phyloP scores from a whole-genome alignment of 441 rosid genomes.

The Cnidoscolus chayamansa region DNA sequence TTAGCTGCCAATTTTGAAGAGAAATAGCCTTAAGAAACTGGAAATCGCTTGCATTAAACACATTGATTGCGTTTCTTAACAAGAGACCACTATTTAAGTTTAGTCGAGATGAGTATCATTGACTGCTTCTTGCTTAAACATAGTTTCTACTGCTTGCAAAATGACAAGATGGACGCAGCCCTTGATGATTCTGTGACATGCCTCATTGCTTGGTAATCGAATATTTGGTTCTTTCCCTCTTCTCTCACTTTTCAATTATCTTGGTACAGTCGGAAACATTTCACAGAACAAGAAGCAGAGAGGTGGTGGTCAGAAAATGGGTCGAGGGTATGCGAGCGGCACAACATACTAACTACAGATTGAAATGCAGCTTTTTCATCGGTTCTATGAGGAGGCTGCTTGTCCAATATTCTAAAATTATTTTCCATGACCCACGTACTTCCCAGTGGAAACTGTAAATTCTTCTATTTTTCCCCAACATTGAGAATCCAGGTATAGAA shows the following conservation, averaged over 20 bases:
- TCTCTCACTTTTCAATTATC: conserved; percentile 14
- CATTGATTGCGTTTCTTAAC: neutral
- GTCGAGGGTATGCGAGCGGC: conserved; percentile 50
- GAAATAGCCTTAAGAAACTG: too few species aligned
- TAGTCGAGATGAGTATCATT: too few species aligned
- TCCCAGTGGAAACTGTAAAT: conserved; percentile 36
- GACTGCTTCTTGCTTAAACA: too few species aligned
- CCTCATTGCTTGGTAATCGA: neutral
- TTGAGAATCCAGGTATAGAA: conserved; percentile 17
- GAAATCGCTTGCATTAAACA: neutral
- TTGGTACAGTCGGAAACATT: conserved; percentile 59
- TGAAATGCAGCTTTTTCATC: conserved; percentile 13
- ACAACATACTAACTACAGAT: conserved; percentile 40
- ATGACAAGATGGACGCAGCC: neutral
- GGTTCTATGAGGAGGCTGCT: conserved; percentile 3
- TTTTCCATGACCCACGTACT: conserved; percentile 21
- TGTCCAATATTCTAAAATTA: conserved; percentile 3
- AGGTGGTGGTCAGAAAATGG: conserved; percentile 87
- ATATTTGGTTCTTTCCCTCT: neutral
- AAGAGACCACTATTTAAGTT: too few species aligned
- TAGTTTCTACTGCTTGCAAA: neutral
- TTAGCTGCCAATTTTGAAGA: too few species aligned
- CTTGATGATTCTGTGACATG: neutral
- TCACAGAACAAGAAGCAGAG: conserved; percentile 69
- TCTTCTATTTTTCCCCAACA: neutral